phyloP scores from a whole-genome alignment of 805 yeast species.

The Yarrowia sp. region DNA sequence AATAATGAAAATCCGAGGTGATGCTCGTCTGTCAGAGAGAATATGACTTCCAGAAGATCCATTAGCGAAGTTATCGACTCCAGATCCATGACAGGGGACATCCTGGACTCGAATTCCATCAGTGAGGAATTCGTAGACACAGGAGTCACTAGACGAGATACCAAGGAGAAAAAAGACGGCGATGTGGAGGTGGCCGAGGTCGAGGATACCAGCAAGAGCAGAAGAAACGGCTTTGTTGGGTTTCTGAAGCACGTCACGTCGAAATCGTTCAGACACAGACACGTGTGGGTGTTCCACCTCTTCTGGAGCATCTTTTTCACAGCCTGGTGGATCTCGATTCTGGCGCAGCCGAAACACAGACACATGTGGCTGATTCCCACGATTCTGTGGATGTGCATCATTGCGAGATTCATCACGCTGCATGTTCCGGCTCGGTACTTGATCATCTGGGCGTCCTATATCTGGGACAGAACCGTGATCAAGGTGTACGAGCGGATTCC shows the following conservation, averaged over 20 bases:
- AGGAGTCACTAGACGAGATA: not conserved
- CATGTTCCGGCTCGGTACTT: conserved; percentile 43
- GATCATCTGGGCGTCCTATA: conserved; percentile 35
- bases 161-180: not conserved
- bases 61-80: not conserved
- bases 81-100: not conserved
- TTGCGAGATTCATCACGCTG: conserved; percentile 52
- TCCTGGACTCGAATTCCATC: not conserved
- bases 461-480: conserved; percentile 38
- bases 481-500: conserved; percentile 41
- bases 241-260: not conserved
- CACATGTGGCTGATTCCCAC: conserved; percentile 59
- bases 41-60: not conserved
- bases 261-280: not conserved
- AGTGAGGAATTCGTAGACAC: not conserved
- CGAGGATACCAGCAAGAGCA: not conserved
- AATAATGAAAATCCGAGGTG: no score
- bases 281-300: not conserved
- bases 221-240: not conserved
- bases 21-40: no score
- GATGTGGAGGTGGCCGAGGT: not conserved
- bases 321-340: conserved; percentile 55
- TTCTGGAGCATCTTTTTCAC: conserved; percentile 42
- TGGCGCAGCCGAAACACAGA: conserved; percentile 50
- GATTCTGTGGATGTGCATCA: conserved; percentile 49